Conservation (phyloP, 139 green algal species). For the Pleodorina starrii region DNA sequence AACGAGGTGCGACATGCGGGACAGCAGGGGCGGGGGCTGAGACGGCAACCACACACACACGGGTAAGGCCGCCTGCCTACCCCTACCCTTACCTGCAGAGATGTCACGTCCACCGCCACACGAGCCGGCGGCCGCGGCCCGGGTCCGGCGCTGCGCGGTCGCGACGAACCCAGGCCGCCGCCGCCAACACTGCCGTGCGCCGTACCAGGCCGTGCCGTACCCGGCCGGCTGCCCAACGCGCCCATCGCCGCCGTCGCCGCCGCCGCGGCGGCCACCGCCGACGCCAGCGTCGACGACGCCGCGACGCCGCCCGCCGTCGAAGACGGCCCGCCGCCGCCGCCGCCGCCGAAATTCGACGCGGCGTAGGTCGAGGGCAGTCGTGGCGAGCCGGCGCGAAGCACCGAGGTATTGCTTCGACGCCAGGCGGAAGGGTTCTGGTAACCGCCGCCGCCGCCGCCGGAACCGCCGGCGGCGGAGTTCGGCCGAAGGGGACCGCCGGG, state of each 20-base stretch:
- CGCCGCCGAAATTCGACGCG: background rate
- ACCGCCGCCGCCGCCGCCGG: no score
- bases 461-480: background rate
- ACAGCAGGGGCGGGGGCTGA: no score
- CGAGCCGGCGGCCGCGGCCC: slow-evolving; percentile 27
- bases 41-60: no score
- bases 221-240: background rate
- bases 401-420: slow-evolving; percentile 6
- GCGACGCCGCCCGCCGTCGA: background rate
- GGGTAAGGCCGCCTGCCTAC: no score
- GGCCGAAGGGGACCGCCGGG: background rate
- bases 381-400: background rate
- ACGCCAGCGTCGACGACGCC: background rate
- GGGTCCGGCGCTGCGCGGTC: slow-evolving; percentile 22
- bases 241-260: slow-evolving; percentile 8
- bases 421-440: slow-evolving; percentile 35
- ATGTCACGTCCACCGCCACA: slow-evolving; percentile 29
- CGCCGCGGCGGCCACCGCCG: background rate
- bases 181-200: background rate
- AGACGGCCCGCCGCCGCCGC: background rate
- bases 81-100: no score
- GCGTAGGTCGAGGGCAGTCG: background rate
- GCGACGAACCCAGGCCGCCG: background rate
- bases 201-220: background rate
- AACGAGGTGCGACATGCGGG: no score